These are phyloP conservation scores for Chlorella sp. DNA, from an alignment of 139 green algal genomes.

Conservation along the genomic window DNA sequence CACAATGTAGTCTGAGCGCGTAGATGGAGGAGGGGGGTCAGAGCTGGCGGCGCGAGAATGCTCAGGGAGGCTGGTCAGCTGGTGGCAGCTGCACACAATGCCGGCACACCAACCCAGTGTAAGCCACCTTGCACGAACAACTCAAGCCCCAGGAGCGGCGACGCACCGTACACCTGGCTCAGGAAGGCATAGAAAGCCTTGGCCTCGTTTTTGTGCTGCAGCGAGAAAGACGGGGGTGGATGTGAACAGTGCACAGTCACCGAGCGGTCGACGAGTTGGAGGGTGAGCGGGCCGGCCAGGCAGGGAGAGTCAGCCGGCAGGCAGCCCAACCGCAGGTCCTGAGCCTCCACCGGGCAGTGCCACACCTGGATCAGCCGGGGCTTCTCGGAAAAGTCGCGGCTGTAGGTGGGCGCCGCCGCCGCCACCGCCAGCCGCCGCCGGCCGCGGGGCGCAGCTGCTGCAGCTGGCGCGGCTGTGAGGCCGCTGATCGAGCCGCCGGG, in stretches of 20 bases:
- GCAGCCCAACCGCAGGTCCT: background rate
- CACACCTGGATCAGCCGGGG: slow-evolving; percentile 30
- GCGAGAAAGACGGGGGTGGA: background rate
- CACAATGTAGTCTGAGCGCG: slow-evolving; percentile 15
- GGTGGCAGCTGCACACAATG: too few relatives aligned
- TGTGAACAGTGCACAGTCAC: too few relatives aligned
- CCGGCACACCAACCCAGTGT: too few relatives aligned
- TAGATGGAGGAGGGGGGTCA: too few relatives aligned
- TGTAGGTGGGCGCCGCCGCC: background rate
- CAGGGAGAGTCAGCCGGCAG: background rate
- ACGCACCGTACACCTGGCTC: slow-evolving; percentile 4
- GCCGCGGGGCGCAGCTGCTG: too few relatives aligned
- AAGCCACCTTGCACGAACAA: too few relatives aligned
- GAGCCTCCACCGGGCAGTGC: background rate
- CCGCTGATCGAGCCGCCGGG: too few relatives aligned
- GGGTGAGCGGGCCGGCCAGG: background rate
- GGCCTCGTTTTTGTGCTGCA: slow-evolving; percentile 94
- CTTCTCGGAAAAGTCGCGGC: background rate
- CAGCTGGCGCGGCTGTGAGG: too few relatives aligned
- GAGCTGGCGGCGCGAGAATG: too few relatives aligned
- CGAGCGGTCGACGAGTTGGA: too few relatives aligned
- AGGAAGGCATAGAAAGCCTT: slow-evolving; percentile 92
- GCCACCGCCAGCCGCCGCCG: background rate
- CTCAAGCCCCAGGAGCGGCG: too few relatives aligned
- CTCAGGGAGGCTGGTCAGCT: too few relatives aligned